phyloP scores from a whole-genome alignment of 441 rosid genomes.

The Eruca vesicaria region DNA sequence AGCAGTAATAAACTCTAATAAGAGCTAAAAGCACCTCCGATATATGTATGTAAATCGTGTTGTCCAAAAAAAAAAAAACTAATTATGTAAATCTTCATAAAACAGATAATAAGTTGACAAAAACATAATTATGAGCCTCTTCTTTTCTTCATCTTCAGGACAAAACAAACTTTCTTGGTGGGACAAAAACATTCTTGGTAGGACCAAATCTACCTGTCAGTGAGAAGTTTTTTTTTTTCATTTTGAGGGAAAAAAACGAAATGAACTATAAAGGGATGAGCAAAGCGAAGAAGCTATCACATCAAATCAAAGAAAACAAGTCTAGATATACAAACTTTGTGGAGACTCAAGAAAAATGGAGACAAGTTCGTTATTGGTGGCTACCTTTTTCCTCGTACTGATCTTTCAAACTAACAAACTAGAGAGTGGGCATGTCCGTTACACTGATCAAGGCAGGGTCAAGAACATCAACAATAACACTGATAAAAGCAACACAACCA shows the following conservation, averaged over 20 bases:
- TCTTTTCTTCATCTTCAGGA: not conserved
- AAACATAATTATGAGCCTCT: not conserved
- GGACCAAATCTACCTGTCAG: slow-evolving; percentile 31
- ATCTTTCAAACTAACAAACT: slow-evolving; percentile 24
- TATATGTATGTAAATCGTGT: no score
- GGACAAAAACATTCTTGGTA: not conserved
- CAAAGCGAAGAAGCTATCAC: slow-evolving; percentile 17
- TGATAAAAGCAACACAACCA: slow-evolving; percentile 17
- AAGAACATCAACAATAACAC: slow-evolving; percentile 5
- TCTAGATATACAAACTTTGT: slow-evolving; percentile 6
- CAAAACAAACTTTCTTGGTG: not conserved
- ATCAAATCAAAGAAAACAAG: slow-evolving; percentile 16
- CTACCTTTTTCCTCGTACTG: slow-evolving; percentile 14
- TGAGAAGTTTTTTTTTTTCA: not conserved
- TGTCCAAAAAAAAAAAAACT: no score
- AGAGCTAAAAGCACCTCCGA: no score
- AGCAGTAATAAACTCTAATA: slow-evolving; percentile 1
- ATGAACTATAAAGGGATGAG: slow-evolving; percentile 21
- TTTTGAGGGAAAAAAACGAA: not conserved
- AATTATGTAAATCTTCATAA: slow-evolving; percentile 6
- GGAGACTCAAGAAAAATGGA: slow-evolving; percentile 17
- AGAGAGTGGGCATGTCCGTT: slow-evolving; percentile 14
- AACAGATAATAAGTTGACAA: not conserved
- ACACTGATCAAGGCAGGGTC: slow-evolving; percentile 16
- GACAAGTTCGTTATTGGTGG: slow-evolving; percentile 15